Conservation (phyloP, 352 stramenopile genomes). For the Blastocystis hominis region DNA sequence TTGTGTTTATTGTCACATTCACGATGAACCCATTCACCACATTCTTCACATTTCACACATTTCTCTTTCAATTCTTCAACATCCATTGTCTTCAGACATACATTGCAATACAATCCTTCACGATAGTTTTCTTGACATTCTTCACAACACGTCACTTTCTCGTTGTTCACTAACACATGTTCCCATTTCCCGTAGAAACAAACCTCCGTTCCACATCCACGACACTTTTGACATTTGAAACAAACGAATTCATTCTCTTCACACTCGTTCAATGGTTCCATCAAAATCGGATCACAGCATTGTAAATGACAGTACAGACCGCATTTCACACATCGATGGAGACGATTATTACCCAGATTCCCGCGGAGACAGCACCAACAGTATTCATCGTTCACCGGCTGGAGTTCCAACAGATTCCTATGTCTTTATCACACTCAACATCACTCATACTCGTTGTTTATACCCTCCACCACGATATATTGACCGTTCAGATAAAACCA, state of each 20-base stretch:
- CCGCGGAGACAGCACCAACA: constrained; percentile 32
- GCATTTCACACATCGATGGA: constrained; percentile 5
- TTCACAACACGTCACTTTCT: neutral
- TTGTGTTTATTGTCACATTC: constrained; percentile 16
- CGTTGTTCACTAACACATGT: neutral
- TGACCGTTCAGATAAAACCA: constrained; percentile 8
- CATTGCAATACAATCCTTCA: neutral
- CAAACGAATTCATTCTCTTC: neutral
- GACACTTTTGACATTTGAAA: constrained; percentile 1
- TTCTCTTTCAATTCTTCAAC: neutral
- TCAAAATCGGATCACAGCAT: neutral
- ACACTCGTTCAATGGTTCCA: too few relatives aligned
- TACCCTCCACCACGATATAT: neutral
- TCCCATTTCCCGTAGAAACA: constrained; percentile 28
- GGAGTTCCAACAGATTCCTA: neutral
- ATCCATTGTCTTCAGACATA: constrained; percentile 6
- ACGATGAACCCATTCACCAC: neutral
- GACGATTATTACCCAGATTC: neutral
- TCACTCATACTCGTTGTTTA: constrained; percentile 3
- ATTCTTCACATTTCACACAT: neutral
- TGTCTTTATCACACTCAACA: neutral
- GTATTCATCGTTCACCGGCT: neutral
- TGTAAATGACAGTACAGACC: neutral
- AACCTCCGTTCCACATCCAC: constrained; percentile 15
- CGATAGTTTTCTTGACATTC: neutral